These are phyloP conservation scores for Colletotrichum tropicale DNA, from an alignment of 2,329 filamentous ascomycete species.

Conservation along the genomic window DNA sequence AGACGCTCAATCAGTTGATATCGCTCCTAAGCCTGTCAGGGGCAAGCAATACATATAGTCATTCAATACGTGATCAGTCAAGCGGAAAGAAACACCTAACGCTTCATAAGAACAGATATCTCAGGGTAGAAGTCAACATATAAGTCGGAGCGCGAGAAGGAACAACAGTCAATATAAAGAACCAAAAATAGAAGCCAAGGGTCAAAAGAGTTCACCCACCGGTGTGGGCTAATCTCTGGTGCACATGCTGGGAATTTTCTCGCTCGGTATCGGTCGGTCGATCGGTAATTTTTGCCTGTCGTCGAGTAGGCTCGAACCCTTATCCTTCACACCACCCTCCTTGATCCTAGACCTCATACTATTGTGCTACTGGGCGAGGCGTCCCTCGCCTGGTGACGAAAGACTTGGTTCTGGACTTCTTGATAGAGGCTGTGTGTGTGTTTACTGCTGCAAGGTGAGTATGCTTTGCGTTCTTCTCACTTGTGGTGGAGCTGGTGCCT, in stretches of 20 bases:
- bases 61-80: neutral
- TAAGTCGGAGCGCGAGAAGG: neutral
- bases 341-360: neutral
- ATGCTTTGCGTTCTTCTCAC: neutral
- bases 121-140: neutral
- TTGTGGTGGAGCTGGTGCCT: neutral
- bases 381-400: neutral
- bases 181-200: neutral
- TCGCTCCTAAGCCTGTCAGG: neutral
- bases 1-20: neutral
- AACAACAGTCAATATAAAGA: neutral
- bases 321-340: neutral
- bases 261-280: neutral
- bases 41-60: neutral
- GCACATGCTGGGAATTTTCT: neutral
- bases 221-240: neutral
- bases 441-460: neutral
- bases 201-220: neutral
- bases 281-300: neutral
- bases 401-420: neutral
- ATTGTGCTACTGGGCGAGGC: neutral
- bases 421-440: neutral
- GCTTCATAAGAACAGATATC: fast-evolving
- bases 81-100: neutral
- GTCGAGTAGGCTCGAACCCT: neutral